Conservation (phyloP, 2,329 filamentous ascomycete species). For the Teratosphaeria nubilosa region DNA sequence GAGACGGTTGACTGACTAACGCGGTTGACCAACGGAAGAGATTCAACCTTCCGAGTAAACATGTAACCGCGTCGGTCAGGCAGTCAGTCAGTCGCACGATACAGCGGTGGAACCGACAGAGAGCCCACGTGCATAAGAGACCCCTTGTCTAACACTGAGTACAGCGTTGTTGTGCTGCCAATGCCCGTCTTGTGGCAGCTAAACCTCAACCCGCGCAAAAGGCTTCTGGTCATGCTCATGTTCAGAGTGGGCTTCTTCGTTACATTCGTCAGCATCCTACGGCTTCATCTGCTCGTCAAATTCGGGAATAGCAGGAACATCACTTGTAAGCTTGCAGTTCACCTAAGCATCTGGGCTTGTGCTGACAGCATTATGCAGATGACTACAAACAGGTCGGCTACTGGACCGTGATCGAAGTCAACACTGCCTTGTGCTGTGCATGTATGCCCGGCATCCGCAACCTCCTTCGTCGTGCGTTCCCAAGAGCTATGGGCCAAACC, state of each 20-base stretch:
- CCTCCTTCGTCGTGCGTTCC: conserved; percentile 2
- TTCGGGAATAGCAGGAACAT: conserved; percentile 6
- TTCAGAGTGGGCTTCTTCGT: conserved; percentile 7
- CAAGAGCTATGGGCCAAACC: conserved; percentile 3
- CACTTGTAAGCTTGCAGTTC: conserved; percentile 1
- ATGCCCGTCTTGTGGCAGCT: conserved; percentile 7
- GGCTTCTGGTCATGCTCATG: conserved; percentile 4
- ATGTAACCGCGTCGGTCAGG: not conserved
- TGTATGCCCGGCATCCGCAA: conserved; percentile 7
- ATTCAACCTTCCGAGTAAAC: too few species aligned
- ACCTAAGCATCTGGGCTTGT: not conserved
- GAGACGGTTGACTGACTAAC: too few species aligned
- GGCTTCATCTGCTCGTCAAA: conserved; percentile 7
- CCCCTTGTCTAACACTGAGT: not conserved
- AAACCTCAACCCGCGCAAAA: conserved; percentile 7
- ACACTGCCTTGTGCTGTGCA: conserved; percentile 7
- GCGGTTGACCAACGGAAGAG: too few species aligned
- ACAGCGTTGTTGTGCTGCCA: conserved; percentile 10
- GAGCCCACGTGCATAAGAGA: not conserved
- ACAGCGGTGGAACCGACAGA: not conserved
- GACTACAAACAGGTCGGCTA: conserved; percentile 5
- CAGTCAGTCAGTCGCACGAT: not conserved
- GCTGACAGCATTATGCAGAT: not conserved
- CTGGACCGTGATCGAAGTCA: conserved; percentile 5
- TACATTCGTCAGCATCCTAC: conserved; percentile 7